Evolutionary conservation across 176 grass and related monocot species (phyloP).

Genomic region (Eragrostis nindensis): DNA sequence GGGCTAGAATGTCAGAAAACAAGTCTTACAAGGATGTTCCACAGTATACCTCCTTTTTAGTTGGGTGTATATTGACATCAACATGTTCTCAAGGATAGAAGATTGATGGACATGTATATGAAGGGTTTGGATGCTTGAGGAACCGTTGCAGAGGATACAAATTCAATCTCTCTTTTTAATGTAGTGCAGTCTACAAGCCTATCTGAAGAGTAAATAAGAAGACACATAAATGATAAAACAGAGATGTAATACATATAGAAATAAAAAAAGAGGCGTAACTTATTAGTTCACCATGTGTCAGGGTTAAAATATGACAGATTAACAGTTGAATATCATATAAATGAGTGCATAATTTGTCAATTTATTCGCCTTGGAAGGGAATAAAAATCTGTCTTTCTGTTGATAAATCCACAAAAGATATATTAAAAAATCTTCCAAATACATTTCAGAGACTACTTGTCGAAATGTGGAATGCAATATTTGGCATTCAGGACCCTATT

Average conservation of each 20-base stretch:
- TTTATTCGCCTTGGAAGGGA: not conserved
- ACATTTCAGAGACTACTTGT: not conserved
- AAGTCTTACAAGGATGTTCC: not conserved
- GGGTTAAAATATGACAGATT: not conserved
- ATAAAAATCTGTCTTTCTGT: not conserved
- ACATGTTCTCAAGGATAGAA: conserved; percentile 91
- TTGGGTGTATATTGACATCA: conserved; percentile 96
- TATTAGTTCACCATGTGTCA: conserved; percentile 4
- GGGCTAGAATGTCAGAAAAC: not conserved
- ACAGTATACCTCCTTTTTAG: conserved; percentile 85
- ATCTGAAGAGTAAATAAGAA: conserved; percentile 54
- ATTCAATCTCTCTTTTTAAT: conserved; percentile 90
- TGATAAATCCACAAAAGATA: not conserved
- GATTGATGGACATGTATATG: conserved; percentile 95
- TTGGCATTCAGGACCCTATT: not conserved
- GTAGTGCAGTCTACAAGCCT: conserved; percentile 90
- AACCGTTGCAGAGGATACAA: conserved; percentile 79
- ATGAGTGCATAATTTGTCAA: not conserved
- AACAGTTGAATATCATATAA: not conserved
- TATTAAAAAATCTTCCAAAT: not conserved
- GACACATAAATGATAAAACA: conserved; percentile 35
- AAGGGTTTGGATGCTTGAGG: conserved; percentile 97
- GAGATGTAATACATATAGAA: conserved; percentile 12
- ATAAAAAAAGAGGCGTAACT: conserved; percentile 9
- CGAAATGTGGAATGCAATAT: not conserved